phyloP scores from a whole-genome alignment of 306 rosid species.

The Quercus berberidifolia region DNA sequence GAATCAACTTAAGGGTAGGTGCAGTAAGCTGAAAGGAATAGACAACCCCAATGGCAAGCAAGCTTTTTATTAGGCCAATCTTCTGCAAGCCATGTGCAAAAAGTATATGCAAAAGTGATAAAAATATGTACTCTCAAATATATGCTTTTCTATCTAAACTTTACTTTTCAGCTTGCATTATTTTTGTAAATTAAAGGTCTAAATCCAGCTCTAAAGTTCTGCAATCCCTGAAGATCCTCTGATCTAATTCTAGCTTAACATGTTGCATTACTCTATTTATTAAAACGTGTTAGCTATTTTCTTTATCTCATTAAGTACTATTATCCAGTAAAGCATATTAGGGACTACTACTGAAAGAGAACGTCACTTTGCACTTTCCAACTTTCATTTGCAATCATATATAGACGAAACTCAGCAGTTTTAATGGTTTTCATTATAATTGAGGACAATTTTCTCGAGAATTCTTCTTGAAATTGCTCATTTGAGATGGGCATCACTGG shows the following conservation, averaged over 20 bases:
- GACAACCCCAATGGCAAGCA: constrained; percentile 70
- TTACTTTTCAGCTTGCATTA: constrained; percentile 57
- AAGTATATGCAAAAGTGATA: constrained; percentile 48
- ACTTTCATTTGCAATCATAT: constrained; percentile 32
- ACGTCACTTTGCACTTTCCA: constrained; percentile 21
- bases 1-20: not conserved
- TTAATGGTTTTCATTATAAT: constrained; percentile 33
- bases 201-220: constrained; percentile 62
- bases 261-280: constrained; percentile 27
- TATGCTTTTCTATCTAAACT: constrained; percentile 43
- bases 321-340: constrained; percentile 16
- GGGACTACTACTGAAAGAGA: constrained; percentile 28
- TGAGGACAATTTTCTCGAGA: constrained; percentile 21
- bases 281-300: constrained; percentile 1
- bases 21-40: constrained; percentile 47
- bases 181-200: constrained; percentile 35
- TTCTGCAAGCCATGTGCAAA: constrained; percentile 70
- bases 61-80: constrained; percentile 61
- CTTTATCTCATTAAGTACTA: constrained; percentile 1
- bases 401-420: constrained; percentile 24
- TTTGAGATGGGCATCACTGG: constrained; percentile 74
- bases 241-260: constrained; percentile 30
- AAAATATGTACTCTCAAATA: constrained; percentile 40
- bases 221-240: constrained; percentile 28
- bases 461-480: constrained; percentile 19